Conservation (phyloP, 305 asterid genomes). For the Ilex paraguariensis region DNA sequence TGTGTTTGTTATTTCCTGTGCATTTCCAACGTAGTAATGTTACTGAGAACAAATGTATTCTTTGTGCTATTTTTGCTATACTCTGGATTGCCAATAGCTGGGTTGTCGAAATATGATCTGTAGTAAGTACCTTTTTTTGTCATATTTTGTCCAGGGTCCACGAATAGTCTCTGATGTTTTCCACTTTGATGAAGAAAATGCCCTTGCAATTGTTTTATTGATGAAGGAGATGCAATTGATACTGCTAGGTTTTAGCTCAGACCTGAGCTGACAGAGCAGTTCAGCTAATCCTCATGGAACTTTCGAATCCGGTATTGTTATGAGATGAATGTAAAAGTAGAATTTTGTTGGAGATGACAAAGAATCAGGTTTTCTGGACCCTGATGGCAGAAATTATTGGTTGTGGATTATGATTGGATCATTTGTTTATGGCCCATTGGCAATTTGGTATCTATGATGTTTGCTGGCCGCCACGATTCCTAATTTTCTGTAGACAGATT, state of each 20-base stretch:
- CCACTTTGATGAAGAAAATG: constrained; percentile 1
- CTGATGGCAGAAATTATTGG: neutral
- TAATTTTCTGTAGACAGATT: neutral
- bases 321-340: neutral
- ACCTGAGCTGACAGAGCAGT: constrained; percentile 10
- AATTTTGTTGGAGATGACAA: neutral
- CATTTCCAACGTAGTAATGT: no score
- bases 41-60: no score
- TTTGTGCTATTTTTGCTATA: no score
- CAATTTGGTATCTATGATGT: no score
- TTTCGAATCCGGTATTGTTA: neutral
- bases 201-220: constrained; percentile 3
- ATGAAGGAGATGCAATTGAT: constrained; percentile 5
- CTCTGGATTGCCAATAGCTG: no score
- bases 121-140: no score
- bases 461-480: neutral
- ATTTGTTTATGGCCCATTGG: no score
- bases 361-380: neutral
- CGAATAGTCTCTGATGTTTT: constrained; percentile 5
- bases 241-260: constrained; percentile 9
- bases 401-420: no score
- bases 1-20: no score
- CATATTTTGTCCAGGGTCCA: neutral
- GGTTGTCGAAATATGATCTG: no score
- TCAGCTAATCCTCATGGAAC: constrained; percentile 7